Base-by-base conservation (phyloP, 306 rosid species). In the Mimosa pudica region DNA sequence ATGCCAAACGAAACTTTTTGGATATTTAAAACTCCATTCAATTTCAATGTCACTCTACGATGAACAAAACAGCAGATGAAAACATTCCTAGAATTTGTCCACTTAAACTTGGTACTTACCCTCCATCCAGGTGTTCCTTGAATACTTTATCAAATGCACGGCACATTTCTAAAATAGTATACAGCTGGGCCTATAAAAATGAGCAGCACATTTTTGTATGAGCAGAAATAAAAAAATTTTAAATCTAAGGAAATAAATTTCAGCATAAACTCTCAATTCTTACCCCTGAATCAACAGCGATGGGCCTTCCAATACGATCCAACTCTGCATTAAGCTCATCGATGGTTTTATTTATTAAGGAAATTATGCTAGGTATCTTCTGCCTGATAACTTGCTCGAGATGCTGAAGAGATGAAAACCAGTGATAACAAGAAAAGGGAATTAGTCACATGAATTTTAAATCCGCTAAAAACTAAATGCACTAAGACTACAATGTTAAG, bases 111-210 rank as follows among this genome's bases (percentile, higher is more conserved):
- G 81, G 67, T 46, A 83, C 82, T 75, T 94, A 94, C 98, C 98
- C 98, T 85, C 98, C 98, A 83, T 94, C 98, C 75, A 94, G 82
- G 81, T 94, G 98, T 77, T 94, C 98, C 84, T 87, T 94, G 79
- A 94, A 94, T 42, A 94, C 91, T 72, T 95, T 93, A 79, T 94
- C 98, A 86, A 94, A 94, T 47, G 98, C 98, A 64, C 98, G 96
- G 62, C 98, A 94, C 88, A 94, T 70, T 84, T 94, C 97, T 85
- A 94, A 86, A 81, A 94, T 94, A 55, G 97, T 94, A 81, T 94
- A 94, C 54, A 94, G 85, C 79, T 92, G 97, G 72, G 97, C 98
- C 98, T 94, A 82, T 52, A 69, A 13, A 84, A 70, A 63, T 30
- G 32, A 41, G 52, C 14, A 68, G 20, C 71, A 70, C 71, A 64